Percentiles rank a stretch among this genome's conserved stretches.
Evolutionary conservation across 2,329 filamentous ascomycete species (phyloP).

Genomic region (Venturia oleaginea): DNA sequence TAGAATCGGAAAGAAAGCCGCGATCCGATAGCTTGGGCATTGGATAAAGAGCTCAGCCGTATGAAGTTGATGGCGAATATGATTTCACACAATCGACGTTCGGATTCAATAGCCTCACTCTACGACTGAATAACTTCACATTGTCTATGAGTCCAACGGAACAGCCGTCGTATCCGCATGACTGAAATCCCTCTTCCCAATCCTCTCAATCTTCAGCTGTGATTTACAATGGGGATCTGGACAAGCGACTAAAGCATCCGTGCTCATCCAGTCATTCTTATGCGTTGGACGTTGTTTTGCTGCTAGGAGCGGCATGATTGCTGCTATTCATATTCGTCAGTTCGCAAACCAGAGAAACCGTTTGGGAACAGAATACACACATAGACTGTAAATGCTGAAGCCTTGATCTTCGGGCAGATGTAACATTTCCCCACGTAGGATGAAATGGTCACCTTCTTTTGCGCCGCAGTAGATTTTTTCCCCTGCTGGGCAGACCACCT

Average conservation of each 20-base stretch:
- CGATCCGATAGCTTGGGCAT: background rate
- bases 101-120: slow-evolving; percentile 45
- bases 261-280: background rate
- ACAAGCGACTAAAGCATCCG: background rate
- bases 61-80: too few relatives aligned
- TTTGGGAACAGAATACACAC: background rate
- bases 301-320: background rate
- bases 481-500: background rate
- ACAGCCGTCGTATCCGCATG: background rate
- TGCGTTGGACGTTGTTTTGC: background rate
- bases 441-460: background rate
- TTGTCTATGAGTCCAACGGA: background rate
- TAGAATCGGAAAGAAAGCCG: background rate
- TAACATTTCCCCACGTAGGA: background rate
- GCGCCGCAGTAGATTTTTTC: background rate
- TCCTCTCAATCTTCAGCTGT: background rate
- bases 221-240: background rate
- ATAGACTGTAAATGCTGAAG: background rate
- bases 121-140: slow-evolving; percentile 30
- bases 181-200: background rate
- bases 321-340: background rate
- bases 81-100: slow-evolving; percentile 50
- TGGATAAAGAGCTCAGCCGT: too few relatives aligned
- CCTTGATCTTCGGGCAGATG: background rate
- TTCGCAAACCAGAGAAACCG: too few relatives aligned